These are phyloP conservation scores for Microsporum audouinii DNA, from an alignment of 2,329 filamentous ascomycete species.

Conservation along the genomic window DNA sequence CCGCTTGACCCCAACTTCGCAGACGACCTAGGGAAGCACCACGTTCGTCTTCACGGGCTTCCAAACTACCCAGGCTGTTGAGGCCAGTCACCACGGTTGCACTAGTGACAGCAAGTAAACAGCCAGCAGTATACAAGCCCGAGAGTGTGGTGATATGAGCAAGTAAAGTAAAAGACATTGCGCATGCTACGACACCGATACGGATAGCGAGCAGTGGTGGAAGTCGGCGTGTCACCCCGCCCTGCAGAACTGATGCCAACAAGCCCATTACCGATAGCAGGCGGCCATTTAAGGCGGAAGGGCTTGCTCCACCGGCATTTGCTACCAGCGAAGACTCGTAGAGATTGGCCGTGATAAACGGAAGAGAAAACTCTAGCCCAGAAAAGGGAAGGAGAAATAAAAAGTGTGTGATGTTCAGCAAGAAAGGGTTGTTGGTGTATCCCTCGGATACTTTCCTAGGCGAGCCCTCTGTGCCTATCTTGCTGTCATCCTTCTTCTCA, in stretches of 20 bases:
- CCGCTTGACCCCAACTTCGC: conserved; percentile 70
- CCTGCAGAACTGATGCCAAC: conserved; percentile 83
- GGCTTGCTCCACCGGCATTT: conserved; percentile 19
- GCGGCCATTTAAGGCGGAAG: conserved; percentile 65
- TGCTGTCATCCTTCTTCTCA: conserved; percentile 16
- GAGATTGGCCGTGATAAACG: conserved; percentile 93
- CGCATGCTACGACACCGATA: conserved; percentile 64
- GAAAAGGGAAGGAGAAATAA: conserved; percentile 93
- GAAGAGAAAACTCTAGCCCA: conserved; percentile 93
- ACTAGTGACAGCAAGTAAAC: conserved; percentile 75
- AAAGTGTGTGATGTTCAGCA: conserved; percentile 80
- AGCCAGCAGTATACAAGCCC: conserved; percentile 69
- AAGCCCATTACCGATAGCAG: conserved; percentile 86
- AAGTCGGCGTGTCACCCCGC: conserved; percentile 75
- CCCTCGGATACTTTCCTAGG: conserved; percentile 15
- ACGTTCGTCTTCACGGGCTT: conserved; percentile 66
- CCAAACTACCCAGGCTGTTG: conserved; percentile 84
- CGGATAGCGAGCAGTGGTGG: conserved; percentile 71
- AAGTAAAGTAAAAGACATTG: conserved; percentile 69
- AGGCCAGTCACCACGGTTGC: conserved; percentile 90
- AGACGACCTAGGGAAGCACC: conserved; percentile 79
- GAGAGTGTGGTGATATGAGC: conserved; percentile 55
- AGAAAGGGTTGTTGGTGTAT: conserved; percentile 61
- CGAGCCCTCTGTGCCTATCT: conserved; percentile 17
- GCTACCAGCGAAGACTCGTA: conserved; percentile 55